Conservation (phyloP, 2,329 filamentous ascomycete genomes). For the Orbilia brochopaga region DNA sequence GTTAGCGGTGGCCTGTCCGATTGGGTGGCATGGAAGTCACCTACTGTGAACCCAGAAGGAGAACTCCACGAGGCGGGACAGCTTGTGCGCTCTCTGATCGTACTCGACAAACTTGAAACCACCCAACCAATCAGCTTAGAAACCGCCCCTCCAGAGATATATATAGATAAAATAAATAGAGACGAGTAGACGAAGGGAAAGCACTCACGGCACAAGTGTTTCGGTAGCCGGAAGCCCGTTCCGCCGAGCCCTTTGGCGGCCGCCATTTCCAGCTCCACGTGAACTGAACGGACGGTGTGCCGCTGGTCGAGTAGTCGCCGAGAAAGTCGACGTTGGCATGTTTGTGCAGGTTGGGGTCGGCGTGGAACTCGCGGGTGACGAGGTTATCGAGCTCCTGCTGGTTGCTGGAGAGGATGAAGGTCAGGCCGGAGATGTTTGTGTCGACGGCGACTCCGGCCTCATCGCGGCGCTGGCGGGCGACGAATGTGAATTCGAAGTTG, state of each 20-base stretch:
- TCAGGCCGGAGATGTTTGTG: conserved; percentile 83
- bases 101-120: conserved; percentile 86
- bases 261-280: conserved; percentile 98
- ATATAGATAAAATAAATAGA: too few relatives aligned
- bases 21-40: conserved; percentile 53
- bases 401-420: conserved; percentile 87
- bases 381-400: conserved; percentile 88
- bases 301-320: conserved; percentile 85
- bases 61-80: conserved; percentile 88
- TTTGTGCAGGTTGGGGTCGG: conserved; percentile 95
- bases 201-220: conserved; percentile 83
- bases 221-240: conserved; percentile 86
- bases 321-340: conserved; percentile 94
- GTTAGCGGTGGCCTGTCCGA: conserved; percentile 8
- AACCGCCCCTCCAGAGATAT: conserved; percentile 2
- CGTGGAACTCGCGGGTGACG: conserved; percentile 92
- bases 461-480: conserved; percentile 67
- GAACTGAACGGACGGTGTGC: conserved; percentile 83
- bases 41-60: conserved; percentile 91
- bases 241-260: conserved; percentile 79
- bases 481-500: conserved; percentile 88
- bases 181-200: too few relatives aligned
- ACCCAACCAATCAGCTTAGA: not conserved
- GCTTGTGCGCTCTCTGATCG: conserved; percentile 84
- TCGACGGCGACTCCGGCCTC: conserved; percentile 64